Evolutionary conservation across 2,329 filamentous ascomycete species (phyloP).

Genomic region (Nothophoma quercina): DNA sequence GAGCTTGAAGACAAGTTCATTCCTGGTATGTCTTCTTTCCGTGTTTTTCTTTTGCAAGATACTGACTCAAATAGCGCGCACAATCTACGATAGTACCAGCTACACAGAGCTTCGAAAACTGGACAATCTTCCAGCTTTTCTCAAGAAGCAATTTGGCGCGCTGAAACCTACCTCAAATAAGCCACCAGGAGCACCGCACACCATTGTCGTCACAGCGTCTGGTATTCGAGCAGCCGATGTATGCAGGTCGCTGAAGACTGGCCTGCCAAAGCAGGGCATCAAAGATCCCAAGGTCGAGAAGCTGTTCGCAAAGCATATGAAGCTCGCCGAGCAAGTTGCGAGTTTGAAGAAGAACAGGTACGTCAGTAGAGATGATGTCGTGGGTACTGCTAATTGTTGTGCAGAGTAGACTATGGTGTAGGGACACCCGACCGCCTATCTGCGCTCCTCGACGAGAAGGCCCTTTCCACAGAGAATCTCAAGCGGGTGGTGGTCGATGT

Average conservation of each 20-base stretch:
- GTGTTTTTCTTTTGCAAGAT: neutral
- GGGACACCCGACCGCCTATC: constrained; percentile 85
- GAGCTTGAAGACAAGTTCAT: constrained; percentile 86
- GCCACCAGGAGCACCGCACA: constrained; percentile 72
- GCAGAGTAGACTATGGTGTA: constrained; percentile 82
- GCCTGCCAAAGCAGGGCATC: constrained; percentile 44
- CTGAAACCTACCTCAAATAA: constrained; percentile 70
- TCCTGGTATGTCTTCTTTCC: constrained; percentile 65
- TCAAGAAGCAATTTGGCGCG: constrained; percentile 70
- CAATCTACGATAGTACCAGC: constrained; percentile 80
- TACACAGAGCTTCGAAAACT: constrained; percentile 73
- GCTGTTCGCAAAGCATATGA: constrained; percentile 98
- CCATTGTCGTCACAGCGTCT: constrained; percentile 84
- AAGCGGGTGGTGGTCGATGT: constrained; percentile 87
- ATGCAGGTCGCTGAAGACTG: constrained; percentile 77
- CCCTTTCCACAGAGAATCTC: constrained; percentile 73
- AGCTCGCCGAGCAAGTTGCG: constrained; percentile 83
- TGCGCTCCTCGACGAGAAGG: constrained; percentile 82
- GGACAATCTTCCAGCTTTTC: constrained; percentile 77
- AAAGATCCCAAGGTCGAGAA: constrained; percentile 84
- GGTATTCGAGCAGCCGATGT: constrained; percentile 88
- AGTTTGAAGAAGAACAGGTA: constrained; percentile 71
- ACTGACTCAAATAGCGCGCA: constrained; percentile 63
- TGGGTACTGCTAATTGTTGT: neutral
- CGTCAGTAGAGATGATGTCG: constrained; percentile 8